These are phyloP conservation scores for Sonneratia caseolaris DNA, from an alignment of 345 rosid genomes.

Conservation along the genomic window DNA sequence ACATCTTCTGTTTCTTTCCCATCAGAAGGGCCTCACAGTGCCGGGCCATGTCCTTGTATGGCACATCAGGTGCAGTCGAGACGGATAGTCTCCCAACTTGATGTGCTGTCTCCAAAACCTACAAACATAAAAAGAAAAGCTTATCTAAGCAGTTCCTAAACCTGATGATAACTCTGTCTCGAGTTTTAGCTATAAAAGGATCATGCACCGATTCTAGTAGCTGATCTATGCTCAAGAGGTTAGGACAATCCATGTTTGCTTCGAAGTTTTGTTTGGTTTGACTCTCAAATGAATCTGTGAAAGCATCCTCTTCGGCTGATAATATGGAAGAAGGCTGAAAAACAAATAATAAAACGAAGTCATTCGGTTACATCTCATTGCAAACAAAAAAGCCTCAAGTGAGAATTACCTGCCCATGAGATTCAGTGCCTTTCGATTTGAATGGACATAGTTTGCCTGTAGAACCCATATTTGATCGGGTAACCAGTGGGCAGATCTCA, in stretches of 20 bases:
- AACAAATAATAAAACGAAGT: background rate
- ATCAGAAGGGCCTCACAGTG: slow-evolving; percentile 72
- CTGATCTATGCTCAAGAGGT: slow-evolving; percentile 58
- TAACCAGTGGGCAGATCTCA: slow-evolving; percentile 70
- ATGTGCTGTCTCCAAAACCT: slow-evolving; percentile 68
- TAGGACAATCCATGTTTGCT: slow-evolving; percentile 23
- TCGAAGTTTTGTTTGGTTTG: slow-evolving; percentile 26
- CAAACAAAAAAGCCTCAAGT: slow-evolving; percentile 8
- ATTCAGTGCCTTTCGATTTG: slow-evolving; percentile 21
- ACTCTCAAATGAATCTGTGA: slow-evolving; percentile 37
- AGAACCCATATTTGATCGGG: slow-evolving; percentile 41
- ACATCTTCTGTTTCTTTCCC: slow-evolving; percentile 84
- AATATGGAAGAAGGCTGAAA: slow-evolving; percentile 28
- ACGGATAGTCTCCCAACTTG: slow-evolving; percentile 74
- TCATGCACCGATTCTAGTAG: slow-evolving; percentile 62
- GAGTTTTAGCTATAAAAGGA: background rate
- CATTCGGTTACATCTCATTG: background rate
- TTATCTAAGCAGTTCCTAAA: background rate
- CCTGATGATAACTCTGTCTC: background rate
- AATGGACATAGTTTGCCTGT: slow-evolving; percentile 28
- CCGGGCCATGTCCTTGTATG: slow-evolving; percentile 77
- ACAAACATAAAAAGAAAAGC: background rate
- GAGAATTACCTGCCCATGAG: slow-evolving; percentile 27
- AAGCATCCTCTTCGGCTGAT: slow-evolving; percentile 46
- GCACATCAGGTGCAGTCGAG: slow-evolving; percentile 54